Percentiles rank a stretch among this genome's conserved stretches.
phyloP scores from a whole-genome alignment of 2,329 filamentous ascomycete species.

The Aspergillus sp. region DNA sequence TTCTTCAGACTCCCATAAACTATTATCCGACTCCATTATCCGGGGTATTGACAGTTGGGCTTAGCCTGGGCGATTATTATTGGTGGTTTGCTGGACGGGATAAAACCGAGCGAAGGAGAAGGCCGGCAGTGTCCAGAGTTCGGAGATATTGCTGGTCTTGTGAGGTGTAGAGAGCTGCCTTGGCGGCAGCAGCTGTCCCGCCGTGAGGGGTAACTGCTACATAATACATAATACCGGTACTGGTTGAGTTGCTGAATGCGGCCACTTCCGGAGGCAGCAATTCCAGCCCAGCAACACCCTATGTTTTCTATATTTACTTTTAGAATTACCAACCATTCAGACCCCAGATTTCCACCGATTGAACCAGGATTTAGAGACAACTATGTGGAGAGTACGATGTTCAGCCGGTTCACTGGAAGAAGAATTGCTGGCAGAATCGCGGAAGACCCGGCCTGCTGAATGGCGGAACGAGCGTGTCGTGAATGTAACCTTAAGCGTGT shows the following conservation, averaged over 20 bases:
- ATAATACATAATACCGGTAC: background rate
- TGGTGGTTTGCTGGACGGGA: background rate
- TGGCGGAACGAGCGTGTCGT: background rate
- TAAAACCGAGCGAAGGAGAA: background rate
- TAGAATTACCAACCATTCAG: background rate
- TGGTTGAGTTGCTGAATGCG: background rate
- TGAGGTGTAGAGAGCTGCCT: background rate
- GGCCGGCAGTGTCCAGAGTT: background rate
- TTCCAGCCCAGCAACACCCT: background rate
- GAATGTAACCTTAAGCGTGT: slow-evolving; percentile 7
- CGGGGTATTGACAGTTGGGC: slow-evolving; percentile 1
- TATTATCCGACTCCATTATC: slow-evolving; percentile 3
- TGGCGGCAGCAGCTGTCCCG: background rate
- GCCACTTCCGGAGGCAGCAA: background rate
- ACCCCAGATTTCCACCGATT: background rate
- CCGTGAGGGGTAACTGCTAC: background rate
- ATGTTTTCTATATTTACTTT: background rate
- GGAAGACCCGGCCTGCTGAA: background rate
- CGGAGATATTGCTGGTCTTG: background rate
- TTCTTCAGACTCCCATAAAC: slow-evolving; percentile 38
- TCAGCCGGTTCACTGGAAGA: background rate
- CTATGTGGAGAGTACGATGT: background rate
- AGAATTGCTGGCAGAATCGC: background rate
- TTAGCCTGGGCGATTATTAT: background rate
- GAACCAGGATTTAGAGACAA: background rate